Conservation (phyloP, 2,329 filamentous ascomycete species). For the Zymoseptoria pseudotritici region DNA sequence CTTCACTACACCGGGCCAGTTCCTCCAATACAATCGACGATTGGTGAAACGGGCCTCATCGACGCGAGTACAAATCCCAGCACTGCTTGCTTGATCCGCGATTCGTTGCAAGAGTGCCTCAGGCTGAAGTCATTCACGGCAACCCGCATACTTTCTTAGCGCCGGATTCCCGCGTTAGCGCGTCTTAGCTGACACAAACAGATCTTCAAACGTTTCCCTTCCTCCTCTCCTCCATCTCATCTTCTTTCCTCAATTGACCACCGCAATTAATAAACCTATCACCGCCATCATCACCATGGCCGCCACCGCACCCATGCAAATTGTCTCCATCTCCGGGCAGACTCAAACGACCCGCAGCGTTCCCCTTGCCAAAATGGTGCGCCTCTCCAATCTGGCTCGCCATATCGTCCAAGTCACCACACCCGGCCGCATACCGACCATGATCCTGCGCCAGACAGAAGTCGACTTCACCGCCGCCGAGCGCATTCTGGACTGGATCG, state of each 20-base stretch:
- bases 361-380: neutral
- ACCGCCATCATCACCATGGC: neutral
- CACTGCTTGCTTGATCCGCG: neutral
- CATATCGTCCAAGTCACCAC: neutral
- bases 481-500: neutral
- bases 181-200: neutral
- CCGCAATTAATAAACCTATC: too few relatives aligned
- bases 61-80: too few relatives aligned
- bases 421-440: neutral
- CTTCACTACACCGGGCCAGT: too few relatives aligned
- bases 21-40: too few relatives aligned
- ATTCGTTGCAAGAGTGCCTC: neutral
- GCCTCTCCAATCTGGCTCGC: neutral
- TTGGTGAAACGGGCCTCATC: too few relatives aligned
- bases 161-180: neutral
- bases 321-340: neutral
- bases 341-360: neutral
- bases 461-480: neutral
- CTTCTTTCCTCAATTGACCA: neutral
- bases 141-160: neutral
- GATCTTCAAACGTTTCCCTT: neutral
- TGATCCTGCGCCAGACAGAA: neutral
- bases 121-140: neutral
- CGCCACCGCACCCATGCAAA: neutral
- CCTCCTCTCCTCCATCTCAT: neutral